Evolutionary conservation across 2,329 filamentous ascomycete species (phyloP).

Genomic region (Leptosphaerulina australis): DNA sequence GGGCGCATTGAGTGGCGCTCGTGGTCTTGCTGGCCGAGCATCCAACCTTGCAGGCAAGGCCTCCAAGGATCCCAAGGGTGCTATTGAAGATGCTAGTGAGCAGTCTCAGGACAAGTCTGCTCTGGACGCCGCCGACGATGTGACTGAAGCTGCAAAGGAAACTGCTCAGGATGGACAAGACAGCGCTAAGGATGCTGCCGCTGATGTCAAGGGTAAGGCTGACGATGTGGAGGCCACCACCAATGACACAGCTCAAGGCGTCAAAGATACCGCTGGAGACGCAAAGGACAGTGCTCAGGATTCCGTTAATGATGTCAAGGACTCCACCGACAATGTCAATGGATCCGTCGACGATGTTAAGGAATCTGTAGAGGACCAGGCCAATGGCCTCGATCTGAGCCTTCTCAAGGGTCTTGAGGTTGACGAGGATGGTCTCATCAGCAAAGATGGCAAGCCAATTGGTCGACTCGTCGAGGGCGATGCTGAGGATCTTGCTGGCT

Average conservation of each 20-base stretch:
- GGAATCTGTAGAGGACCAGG: constrained; percentile 37
- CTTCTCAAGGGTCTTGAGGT: constrained; percentile 59
- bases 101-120: constrained; percentile 42
- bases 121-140: constrained; percentile 44
- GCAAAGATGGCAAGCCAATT: constrained; percentile 56
- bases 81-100: constrained; percentile 47
- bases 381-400: constrained; percentile 51
- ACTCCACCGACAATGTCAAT: constrained; percentile 34
- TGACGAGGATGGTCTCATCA: constrained; percentile 60
- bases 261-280: constrained; percentile 37
- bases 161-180: constrained; percentile 46
- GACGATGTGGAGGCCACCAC: constrained; percentile 32
- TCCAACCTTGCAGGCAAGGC: constrained; percentile 54
- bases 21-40: constrained; percentile 55
- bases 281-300: constrained; percentile 40
- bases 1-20: constrained; percentile 52
- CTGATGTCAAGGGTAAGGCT: constrained; percentile 45
- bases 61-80: constrained; percentile 46
- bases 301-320: constrained; percentile 36
- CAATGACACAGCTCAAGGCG: constrained; percentile 49
- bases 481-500: constrained; percentile 59
- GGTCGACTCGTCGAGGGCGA: constrained; percentile 59
- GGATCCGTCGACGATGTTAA: constrained; percentile 39
- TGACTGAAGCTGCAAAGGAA: constrained; percentile 39
- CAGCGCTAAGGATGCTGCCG: constrained; percentile 50